A percentile compares a stretch with the other conserved stretches of the same genome.
phyloP scores from a whole-genome alignment of 352 stramenopile species.

The Phytophthora idaei region DNA sequence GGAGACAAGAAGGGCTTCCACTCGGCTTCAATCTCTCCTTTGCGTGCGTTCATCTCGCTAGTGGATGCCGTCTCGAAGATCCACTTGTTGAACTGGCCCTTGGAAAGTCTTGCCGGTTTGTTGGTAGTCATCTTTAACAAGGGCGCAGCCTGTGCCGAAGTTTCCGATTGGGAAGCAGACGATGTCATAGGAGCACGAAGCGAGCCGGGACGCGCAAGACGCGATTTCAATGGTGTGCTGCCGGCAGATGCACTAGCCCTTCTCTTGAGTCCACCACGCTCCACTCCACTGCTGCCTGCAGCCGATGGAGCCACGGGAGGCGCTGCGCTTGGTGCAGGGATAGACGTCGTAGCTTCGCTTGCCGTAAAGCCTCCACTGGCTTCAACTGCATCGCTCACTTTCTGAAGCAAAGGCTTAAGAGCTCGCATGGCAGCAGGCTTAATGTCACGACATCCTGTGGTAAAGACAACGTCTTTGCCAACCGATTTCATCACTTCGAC shows the following conservation, averaged over 20 bases:
- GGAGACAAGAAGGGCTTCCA: constrained; percentile 75
- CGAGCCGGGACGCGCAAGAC: constrained; percentile 42
- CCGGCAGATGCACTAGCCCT: constrained; percentile 31
- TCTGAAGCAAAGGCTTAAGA: constrained; percentile 85
- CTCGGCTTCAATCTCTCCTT: constrained; percentile 76
- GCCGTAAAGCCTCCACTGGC: constrained; percentile 13
- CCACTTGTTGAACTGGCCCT: constrained; percentile 84
- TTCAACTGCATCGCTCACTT: constrained; percentile 61
- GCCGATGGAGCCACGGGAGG: constrained; percentile 17
- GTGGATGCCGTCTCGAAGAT: constrained; percentile 77
- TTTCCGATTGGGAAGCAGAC: constrained; percentile 46
- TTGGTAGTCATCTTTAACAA: constrained; percentile 72
- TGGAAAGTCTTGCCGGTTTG: constrained; percentile 62
- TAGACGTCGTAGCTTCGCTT: constrained; percentile 10
- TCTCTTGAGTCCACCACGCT: constrained; percentile 26
- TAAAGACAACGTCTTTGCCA: constrained; percentile 74
- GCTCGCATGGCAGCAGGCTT: constrained; percentile 88
- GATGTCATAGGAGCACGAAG: constrained; percentile 27
- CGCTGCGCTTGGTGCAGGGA: constrained; percentile 8
- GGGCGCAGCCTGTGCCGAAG: constrained; percentile 35
- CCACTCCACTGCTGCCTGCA: constrained; percentile 16
- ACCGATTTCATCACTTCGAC: constrained; percentile 85
- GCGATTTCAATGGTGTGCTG: constrained; percentile 39
- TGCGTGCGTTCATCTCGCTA: constrained; percentile 70
- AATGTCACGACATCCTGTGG: constrained; percentile 76